Percentiles rank a stretch among this genome's conserved stretches.
Conservation (phyloP, 108 stramenopile species). For the Nannochloropsis salina region DNA sequence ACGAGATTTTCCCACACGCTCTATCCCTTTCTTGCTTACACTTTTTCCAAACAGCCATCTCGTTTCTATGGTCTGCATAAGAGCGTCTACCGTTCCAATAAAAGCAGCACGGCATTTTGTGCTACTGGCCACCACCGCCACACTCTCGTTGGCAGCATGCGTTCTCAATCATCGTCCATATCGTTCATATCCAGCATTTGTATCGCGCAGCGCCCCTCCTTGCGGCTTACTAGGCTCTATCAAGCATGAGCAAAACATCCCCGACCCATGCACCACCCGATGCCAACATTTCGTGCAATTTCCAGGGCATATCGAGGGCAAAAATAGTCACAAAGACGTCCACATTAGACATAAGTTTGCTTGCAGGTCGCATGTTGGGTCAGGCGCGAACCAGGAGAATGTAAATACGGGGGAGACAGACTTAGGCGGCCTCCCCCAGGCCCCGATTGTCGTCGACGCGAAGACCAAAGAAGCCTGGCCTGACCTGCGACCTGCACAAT, state of each 20-base stretch:
- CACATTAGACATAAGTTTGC: too few species aligned
- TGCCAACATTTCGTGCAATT: too few species aligned
- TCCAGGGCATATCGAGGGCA: too few species aligned
- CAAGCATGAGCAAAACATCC: too few species aligned
- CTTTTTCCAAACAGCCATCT: not conserved
- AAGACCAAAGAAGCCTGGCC: not conserved
- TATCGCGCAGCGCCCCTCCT: not conserved
- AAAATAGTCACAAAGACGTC: too few species aligned
- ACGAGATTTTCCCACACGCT: too few species aligned
- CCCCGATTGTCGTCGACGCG: not conserved
- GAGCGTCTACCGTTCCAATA: not conserved
- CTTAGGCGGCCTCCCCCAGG: too few species aligned
- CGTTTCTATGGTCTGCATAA: not conserved
- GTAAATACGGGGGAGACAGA: too few species aligned
- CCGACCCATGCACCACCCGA: too few species aligned
- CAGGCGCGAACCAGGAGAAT: too few species aligned
- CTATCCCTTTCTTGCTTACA: too few species aligned
- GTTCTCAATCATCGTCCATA: not conserved
- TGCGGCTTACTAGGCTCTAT: not conserved
- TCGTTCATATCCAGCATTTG: constrained; percentile 6
- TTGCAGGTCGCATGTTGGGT: too few species aligned
- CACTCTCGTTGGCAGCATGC: not conserved
- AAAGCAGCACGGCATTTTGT: not conserved
- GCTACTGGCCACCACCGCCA: not conserved
- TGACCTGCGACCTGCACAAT: constrained; percentile 18